Evolutionary conservation across 1,284 basidiomycete species (phyloP).

Genomic region (Paramarasmius palmivorus): DNA sequence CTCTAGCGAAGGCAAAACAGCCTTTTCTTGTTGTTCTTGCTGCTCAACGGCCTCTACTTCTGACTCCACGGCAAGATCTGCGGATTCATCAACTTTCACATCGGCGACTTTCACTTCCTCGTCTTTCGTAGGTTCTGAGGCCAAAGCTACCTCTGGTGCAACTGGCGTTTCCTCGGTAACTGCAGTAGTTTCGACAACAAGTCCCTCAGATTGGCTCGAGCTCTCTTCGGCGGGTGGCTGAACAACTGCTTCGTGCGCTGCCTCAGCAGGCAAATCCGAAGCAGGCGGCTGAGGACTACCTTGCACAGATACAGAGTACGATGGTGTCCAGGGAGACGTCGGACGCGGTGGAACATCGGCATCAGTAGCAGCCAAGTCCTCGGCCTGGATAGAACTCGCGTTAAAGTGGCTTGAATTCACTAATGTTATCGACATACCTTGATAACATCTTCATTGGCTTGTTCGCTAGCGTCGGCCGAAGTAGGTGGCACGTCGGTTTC

Average conservation of each 20-base stretch:
- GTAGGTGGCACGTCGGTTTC: not conserved
- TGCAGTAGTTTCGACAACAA: too few relatives aligned
- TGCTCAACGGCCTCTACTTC: not conserved
- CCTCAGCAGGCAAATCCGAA: not conserved
- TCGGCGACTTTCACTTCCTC: not conserved
- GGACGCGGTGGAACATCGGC: constrained; percentile 9
- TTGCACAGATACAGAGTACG: constrained; percentile 27
- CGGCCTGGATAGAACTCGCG: not conserved
- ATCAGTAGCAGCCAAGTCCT: not conserved
- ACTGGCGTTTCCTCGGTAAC: not conserved
- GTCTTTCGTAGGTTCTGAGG: not conserved
- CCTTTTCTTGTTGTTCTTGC: not conserved
- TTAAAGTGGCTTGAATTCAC: too few relatives aligned
- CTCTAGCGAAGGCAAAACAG: not conserved
- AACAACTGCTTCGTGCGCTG: not conserved
- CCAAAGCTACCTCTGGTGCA: not conserved
- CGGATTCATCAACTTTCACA: not conserved
- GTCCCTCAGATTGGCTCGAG: too few relatives aligned
- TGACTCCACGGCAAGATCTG: not conserved
- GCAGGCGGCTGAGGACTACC: constrained; percentile 18
- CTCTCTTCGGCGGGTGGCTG: too few relatives aligned
- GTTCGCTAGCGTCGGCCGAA: not conserved
- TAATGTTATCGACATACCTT: too few relatives aligned
- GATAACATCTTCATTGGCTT: not conserved
- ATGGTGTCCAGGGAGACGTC: constrained; percentile 25